phyloP scores from a whole-genome alignment of 78 protist genomes.

The Dictyostelium firmibasis region DNA sequence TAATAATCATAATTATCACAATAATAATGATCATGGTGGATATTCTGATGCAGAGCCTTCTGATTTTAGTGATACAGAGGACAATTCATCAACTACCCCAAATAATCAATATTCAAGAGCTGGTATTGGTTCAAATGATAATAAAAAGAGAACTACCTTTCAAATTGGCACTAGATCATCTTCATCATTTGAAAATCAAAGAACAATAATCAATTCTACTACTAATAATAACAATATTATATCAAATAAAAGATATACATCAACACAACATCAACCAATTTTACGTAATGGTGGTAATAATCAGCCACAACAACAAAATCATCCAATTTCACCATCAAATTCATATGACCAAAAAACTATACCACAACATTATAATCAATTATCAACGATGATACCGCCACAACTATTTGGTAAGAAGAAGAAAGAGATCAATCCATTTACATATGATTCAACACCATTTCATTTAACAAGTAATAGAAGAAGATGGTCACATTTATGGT shows the following conservation, averaged over 20 bases:
- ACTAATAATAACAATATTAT: not conserved
- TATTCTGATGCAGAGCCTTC: constrained; percentile 2
- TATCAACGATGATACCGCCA: not conserved
- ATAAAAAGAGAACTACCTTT: not conserved
- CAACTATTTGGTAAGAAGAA: not conserved
- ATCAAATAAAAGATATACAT: not conserved
- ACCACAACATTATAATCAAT: not conserved
- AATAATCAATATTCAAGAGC: not conserved
- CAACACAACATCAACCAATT: not conserved
- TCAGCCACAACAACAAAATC: not conserved
- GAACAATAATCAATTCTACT: not conserved
- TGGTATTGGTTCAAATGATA: not conserved
- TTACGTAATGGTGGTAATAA: not conserved
- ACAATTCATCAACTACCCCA: constrained; percentile 20
- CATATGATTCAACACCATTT: constrained; percentile 48
- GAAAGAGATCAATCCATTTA: constrained; percentile 55
- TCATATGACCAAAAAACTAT: constrained; percentile 2
- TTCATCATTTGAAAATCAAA: not conserved
- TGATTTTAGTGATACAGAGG: constrained; percentile 14
- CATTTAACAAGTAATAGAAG: constrained; percentile 68
- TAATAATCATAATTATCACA: not conserved
- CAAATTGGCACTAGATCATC: constrained; percentile 21
- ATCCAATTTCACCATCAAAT: not conserved
- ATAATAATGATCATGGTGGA: not conserved
- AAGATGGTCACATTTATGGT: constrained; percentile 79